A percentile compares a stretch with the other conserved stretches of the same genome.
Evolutionary conservation across 2,329 filamentous ascomycete genomes (phyloP).

Genomic region (Epichloe gansuensis): DNA sequence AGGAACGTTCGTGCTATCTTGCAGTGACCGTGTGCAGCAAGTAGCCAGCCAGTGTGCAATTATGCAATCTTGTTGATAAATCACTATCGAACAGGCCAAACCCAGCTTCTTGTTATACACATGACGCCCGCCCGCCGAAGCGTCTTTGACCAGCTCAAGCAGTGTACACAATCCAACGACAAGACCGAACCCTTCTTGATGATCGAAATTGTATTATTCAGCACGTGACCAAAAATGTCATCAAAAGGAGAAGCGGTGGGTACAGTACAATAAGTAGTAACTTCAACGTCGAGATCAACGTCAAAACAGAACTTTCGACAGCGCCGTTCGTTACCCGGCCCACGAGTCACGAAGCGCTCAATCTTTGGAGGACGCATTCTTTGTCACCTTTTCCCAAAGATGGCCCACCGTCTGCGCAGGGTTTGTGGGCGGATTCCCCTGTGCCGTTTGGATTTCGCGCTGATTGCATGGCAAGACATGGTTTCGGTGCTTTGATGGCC

Average conservation of each 20-base stretch:
- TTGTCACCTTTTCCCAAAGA: background rate
- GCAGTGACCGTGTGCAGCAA: background rate
- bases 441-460: background rate
- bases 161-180: too few relatives aligned
- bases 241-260: too few relatives aligned
- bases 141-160: too few relatives aligned
- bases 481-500: background rate
- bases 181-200: too few relatives aligned
- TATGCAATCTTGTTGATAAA: background rate
- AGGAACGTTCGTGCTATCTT: background rate
- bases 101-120: too few relatives aligned
- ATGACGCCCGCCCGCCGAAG: too few relatives aligned
- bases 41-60: background rate
- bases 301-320: background rate
- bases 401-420: background rate
- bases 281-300: background rate
- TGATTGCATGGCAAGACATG: background rate
- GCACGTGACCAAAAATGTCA: too few relatives aligned
- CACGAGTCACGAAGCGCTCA: background rate
- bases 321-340: background rate
- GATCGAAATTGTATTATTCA: too few relatives aligned
- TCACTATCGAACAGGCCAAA: background rate
- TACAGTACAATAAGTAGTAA: background rate
- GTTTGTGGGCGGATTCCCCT: background rate
- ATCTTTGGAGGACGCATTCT: background rate